Percentiles rank a stretch among this genome's conserved stretches.
phyloP scores from a whole-genome alignment of 495 filamentous ascomycete genomes.

The Penicillium cosmopolitanum region DNA sequence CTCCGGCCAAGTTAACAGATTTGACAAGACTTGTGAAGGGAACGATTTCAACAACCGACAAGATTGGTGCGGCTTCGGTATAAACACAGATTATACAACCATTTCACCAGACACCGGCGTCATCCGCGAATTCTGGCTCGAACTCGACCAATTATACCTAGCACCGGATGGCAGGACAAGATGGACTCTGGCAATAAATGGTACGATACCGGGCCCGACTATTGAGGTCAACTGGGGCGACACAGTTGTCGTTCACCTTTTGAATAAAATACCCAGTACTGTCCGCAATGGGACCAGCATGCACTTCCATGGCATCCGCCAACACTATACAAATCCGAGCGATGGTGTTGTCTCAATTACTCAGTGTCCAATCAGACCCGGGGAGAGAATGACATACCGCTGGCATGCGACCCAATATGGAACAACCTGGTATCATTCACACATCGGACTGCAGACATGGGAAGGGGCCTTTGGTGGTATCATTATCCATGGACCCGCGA shows the following conservation, averaged over 20 bases:
- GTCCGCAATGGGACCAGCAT: slow-evolving; percentile 63
- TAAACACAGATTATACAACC: slow-evolving; percentile 55
- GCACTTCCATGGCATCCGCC: slow-evolving; percentile 55
- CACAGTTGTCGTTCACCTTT: slow-evolving; percentile 66
- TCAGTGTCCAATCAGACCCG: slow-evolving; percentile 69
- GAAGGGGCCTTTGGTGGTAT: slow-evolving; percentile 38
- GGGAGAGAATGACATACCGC: slow-evolving; percentile 66
- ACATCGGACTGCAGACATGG: slow-evolving; percentile 65
- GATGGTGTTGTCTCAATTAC: slow-evolving; percentile 70
- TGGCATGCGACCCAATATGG: slow-evolving; percentile 75
- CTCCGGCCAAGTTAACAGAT: neutral
- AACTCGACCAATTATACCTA: slow-evolving; percentile 49
- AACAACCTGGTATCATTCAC: slow-evolving; percentile 81
- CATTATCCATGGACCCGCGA: slow-evolving; percentile 51
- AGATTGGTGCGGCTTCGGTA: slow-evolving; percentile 45
- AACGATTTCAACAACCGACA: slow-evolving; percentile 43
- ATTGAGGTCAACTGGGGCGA: slow-evolving; percentile 72
- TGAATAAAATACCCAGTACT: slow-evolving; percentile 70
- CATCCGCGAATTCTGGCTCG: slow-evolving; percentile 37
- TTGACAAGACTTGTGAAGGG: slow-evolving; percentile 25
- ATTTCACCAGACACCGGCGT: slow-evolving; percentile 45
- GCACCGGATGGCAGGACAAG: slow-evolving; percentile 78
- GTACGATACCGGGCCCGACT: slow-evolving; percentile 58
- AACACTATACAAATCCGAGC: slow-evolving; percentile 48
- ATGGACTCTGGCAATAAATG: slow-evolving; percentile 80